Base-by-base conservation (phyloP, 257 asterid species). In the Rehmannia glutinosa region DNA sequence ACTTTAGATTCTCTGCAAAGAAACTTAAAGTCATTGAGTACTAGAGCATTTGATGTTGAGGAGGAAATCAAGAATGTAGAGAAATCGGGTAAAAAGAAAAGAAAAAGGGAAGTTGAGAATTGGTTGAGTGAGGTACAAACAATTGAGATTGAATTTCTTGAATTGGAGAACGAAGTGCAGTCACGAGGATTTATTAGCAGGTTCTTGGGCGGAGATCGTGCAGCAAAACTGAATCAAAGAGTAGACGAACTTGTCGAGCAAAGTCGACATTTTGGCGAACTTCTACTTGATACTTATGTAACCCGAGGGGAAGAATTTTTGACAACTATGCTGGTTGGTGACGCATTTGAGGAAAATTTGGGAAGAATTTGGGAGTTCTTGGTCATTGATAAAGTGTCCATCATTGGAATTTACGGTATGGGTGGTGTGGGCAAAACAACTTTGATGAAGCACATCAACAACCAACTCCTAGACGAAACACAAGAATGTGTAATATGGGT, bases 391-490 rank as follows among this genome's bases (percentile, higher is more conserved):
- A 11, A 20, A 25, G 70, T 27, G 59, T n/a, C 9, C 23, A 46
- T 46, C 9, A 30, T 64, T 5, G 70, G 70, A n/a, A 64, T 64
- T 17, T 64, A 64, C 8, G 70, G 70, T 10, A 64, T 64, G 59
- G 70, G 58, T 51, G 77, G 77, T 4, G 73, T 73, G 6, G 78
- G 78, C 27, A 73, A 73, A 17, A 73, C 78, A 15, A 43, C 67
- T 8, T 24, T 76, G 35, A 67, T 56, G 0, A 71, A 42, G 49
- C 57, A 27, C 39, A 25, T 35, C 42, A 27, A 66, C 55, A 58
- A 73, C 9, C 17, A 6, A 11, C 59, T 73, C 3, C n/a, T 36
- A 17, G 62, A 58, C 15, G n/a, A 58, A 13, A 16, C 38, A n/a
- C 12, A 60, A 8, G 36, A 33, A 42, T 60, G 49, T 55, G 77